phyloP scores from a whole-genome alignment of 768 basidiomycete genomes.

The Porpolomopsis calyptriformis region DNA sequence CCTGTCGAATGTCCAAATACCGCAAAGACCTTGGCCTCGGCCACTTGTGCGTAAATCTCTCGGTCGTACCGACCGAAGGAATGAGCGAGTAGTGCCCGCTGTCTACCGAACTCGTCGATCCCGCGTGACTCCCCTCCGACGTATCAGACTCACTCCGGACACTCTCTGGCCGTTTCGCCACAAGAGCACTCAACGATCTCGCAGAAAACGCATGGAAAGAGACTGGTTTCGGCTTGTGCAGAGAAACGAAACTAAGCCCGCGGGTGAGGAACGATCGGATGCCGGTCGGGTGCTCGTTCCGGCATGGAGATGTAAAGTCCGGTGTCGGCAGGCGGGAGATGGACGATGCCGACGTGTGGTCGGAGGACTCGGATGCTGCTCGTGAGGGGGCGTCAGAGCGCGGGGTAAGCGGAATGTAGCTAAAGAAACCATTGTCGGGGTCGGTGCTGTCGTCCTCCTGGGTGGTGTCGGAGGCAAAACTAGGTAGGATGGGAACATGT shows the following conservation, averaged over 20 bases:
- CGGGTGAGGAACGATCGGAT: conserved; percentile 12
- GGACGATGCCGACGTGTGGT: conserved; percentile 4
- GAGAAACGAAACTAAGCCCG: conserved; percentile 14
- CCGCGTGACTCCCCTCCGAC: conserved; percentile 5
- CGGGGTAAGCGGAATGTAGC: conserved; percentile 11
- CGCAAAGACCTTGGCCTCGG: conserved; percentile 29
- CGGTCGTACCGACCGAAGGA: conserved; percentile 23
- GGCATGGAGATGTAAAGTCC: conserved; percentile 9
- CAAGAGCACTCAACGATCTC: neutral
- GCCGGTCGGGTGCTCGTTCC: neutral
- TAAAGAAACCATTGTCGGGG: conserved; percentile 2
- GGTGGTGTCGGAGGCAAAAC: neutral
- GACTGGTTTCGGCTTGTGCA: conserved; percentile 6
- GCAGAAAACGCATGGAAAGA: neutral
- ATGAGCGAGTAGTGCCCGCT: conserved; percentile 22
- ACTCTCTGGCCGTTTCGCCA: conserved; percentile 10
- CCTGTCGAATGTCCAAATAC: neutral
- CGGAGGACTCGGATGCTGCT: conserved; percentile 2
- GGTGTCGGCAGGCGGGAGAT: conserved; percentile 14
- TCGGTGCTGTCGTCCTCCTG: neutral
- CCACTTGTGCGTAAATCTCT: conserved; percentile 44
- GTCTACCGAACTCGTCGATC: conserved; percentile 14
- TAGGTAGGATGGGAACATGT: neutral
- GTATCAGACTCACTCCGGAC: conserved; percentile 11
- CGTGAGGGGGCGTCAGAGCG: conserved; percentile 10